These are phyloP conservation scores for Arachis hypogaea DNA, from an alignment of 306 rosid genomes.

Conservation along the genomic window DNA sequence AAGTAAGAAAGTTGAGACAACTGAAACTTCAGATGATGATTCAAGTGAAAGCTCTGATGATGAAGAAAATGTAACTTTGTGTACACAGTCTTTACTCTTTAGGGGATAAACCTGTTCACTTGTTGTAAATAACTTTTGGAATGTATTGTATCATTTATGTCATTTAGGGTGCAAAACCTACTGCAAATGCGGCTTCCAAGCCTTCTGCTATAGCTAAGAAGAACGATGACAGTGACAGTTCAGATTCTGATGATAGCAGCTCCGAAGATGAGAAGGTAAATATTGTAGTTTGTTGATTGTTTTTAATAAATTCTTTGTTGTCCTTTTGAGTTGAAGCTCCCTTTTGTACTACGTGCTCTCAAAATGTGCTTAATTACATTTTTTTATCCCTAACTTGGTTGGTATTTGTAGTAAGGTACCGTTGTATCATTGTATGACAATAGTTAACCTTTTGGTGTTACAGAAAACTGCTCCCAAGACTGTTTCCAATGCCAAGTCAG, in stretches of 20 bases:
- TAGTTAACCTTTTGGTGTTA: neutral
- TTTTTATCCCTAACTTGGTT: neutral
- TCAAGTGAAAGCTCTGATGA: constrained; percentile 50
- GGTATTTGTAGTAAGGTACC: neutral
- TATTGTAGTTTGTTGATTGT: neutral
- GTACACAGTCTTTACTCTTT: neutral
- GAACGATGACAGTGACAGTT: constrained; percentile 44
- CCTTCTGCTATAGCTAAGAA: constrained; percentile 41
- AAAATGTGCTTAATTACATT: neutral
- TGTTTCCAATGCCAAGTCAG: constrained; percentile 20
- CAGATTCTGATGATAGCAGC: constrained; percentile 60
- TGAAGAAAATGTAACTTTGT: constrained; percentile 38
- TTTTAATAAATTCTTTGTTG: neutral
- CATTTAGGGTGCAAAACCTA: constrained; percentile 47
- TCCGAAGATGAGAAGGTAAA: constrained; percentile 52
- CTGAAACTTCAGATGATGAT: constrained; percentile 43
- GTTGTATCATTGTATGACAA: neutral
- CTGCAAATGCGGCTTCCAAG: constrained; percentile 37
- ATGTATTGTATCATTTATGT: neutral
- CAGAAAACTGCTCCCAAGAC: constrained; percentile 15
- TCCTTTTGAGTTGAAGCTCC: neutral
- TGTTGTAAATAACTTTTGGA: neutral
- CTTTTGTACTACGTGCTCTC: neutral
- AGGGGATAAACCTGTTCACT: neutral
- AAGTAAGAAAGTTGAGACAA: constrained; percentile 33